phyloP scores from a whole-genome alignment of 1,284 basidiomycete species.

The Rhodofomes roseus region DNA sequence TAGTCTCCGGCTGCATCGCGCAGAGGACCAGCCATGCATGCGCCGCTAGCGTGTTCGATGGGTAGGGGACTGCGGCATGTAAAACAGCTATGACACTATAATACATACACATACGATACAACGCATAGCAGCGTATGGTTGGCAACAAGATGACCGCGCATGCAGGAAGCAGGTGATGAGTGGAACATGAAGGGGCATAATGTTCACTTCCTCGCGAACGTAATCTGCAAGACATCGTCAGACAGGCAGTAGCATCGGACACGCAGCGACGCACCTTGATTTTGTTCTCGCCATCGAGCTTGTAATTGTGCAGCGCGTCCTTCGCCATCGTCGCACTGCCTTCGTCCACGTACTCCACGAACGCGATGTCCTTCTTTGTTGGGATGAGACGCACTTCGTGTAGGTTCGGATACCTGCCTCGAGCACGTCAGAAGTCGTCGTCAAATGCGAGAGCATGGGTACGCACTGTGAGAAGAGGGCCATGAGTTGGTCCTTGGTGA shows the following conservation, averaged over 20 bases:
- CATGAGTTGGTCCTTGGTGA: constrained; percentile 87
- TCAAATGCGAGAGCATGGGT: not conserved
- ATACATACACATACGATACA: not conserved
- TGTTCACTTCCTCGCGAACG: constrained; percentile 53
- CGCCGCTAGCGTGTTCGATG: not conserved
- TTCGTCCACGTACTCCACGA: constrained; percentile 94
- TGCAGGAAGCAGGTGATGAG: not conserved
- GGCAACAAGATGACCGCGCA: not conserved
- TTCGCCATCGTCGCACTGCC: constrained; percentile 85
- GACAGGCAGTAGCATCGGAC: not conserved
- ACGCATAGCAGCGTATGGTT: not conserved
- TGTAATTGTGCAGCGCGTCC: constrained; percentile 95
- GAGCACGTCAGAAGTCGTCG: constrained; percentile 8
- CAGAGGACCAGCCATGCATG: too few species aligned
- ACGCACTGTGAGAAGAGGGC: constrained; percentile 84
- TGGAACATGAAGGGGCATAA: not conserved
- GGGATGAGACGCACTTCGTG: constrained; percentile 96
- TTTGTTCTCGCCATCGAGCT: constrained; percentile 92
- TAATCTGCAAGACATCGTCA: constrained; percentile 38
- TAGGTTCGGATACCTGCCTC: constrained; percentile 79
- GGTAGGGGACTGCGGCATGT: not conserved
- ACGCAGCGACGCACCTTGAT: constrained; percentile 71
- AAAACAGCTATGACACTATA: not conserved
- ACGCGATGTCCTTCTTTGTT: constrained; percentile 93
- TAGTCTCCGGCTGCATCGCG: not conserved